phyloP scores from a whole-genome alignment of 1,284 basidiomycete genomes.

The Puccinia novopanici region DNA sequence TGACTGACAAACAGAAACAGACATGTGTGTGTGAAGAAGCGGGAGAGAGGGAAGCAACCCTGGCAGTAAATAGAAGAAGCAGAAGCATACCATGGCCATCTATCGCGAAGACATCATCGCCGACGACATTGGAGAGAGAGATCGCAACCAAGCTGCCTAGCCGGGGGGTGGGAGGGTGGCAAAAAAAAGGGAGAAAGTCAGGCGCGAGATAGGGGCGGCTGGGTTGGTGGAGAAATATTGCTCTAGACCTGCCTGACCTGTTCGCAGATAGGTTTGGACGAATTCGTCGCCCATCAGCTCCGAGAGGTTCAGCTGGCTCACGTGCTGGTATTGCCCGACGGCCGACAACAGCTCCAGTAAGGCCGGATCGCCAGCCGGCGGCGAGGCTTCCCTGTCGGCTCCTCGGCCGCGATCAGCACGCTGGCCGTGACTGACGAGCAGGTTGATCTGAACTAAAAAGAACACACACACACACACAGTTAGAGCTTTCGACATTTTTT shows the following conservation, averaged over 20 bases:
- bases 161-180: background rate
- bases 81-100: slow-evolving; percentile 54
- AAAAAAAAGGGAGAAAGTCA: background rate
- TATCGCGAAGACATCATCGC: slow-evolving; percentile 38
- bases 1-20: slow-evolving; percentile 48
- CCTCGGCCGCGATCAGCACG: background rate
- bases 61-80: too few relatives aligned
- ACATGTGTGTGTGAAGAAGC: slow-evolving; percentile 15
- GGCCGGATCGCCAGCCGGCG: background rate
- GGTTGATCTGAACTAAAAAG: slow-evolving; percentile 16
- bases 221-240: too few relatives aligned
- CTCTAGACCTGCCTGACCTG: slow-evolving; percentile 9
- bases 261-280: slow-evolving; percentile 30
- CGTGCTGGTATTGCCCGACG: slow-evolving; percentile 14
- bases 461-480: background rate
- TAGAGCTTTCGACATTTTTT: too few relatives aligned
- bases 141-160: slow-evolving; percentile 37
- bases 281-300: slow-evolving; percentile 17
- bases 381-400: background rate
- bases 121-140: background rate
- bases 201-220: too few relatives aligned
- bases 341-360: background rate
- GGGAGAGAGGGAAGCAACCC: slow-evolving; percentile 52
- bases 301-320: slow-evolving; percentile 12
- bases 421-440: background rate